Evolutionary conservation across 495 filamentous ascomycete genomes (phyloP).

Genomic region (Clavariopsis aquatica): DNA sequence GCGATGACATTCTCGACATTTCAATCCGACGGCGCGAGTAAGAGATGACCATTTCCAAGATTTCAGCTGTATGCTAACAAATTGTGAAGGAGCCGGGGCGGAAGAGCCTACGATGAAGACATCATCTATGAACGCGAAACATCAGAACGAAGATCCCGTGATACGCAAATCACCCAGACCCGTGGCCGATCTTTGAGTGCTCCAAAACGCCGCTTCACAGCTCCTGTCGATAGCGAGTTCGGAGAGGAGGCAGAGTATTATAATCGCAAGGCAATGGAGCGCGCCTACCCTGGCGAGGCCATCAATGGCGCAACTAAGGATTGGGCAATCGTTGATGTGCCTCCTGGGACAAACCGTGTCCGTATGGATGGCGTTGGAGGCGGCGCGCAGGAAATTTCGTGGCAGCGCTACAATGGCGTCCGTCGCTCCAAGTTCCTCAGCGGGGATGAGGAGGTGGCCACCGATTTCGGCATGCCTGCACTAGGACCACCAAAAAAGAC

Average conservation of each 20-base stretch:
- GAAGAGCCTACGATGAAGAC: conserved; percentile 54
- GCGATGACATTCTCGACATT: conserved; percentile 50
- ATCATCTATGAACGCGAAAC: conserved; percentile 61
- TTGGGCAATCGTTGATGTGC: conserved; percentile 78
- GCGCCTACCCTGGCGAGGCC: conserved; percentile 66
- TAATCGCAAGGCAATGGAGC: conserved; percentile 58
- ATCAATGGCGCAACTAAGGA: conserved; percentile 67
- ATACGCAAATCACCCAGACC: conserved; percentile 29
- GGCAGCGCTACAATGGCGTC: conserved; percentile 76
- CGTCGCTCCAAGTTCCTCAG: conserved; percentile 67
- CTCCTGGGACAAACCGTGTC: conserved; percentile 74
- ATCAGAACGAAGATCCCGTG: conserved; percentile 43
- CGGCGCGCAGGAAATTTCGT: conserved; percentile 66
- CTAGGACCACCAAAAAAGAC: conserved; percentile 39
- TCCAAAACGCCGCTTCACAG: conserved; percentile 35
- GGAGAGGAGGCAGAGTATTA: conserved; percentile 68
- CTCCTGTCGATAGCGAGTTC: conserved; percentile 48
- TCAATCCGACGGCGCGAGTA: conserved; percentile 52
- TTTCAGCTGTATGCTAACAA: conserved; percentile 8
- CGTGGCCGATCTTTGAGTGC: conserved; percentile 41
- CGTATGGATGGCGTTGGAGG: conserved; percentile 73
- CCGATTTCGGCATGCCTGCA: conserved; percentile 30
- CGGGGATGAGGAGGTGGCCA: conserved; percentile 47
- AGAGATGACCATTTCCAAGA: conserved; percentile 5
- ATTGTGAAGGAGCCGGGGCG: conserved; percentile 33